Base-by-base conservation (phyloP, 1,139 yeast species). In the Suhomyces anneliseae region DNA sequence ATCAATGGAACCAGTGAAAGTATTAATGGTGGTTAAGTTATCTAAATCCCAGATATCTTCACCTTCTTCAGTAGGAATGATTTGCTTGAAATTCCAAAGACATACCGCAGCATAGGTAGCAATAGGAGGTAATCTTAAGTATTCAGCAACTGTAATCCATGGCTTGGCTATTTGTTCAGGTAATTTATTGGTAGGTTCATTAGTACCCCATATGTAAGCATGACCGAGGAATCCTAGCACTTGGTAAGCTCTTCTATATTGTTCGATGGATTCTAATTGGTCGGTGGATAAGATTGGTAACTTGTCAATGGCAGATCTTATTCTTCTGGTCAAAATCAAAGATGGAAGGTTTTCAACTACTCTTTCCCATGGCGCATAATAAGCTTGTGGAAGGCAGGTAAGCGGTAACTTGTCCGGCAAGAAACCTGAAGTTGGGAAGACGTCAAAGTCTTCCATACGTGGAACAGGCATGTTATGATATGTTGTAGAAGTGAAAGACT, bases 1-100 rank as follows among this genome's bases (percentile, higher is more conserved):
- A 64, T 92, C 97, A 39, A 85, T 81, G 3, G 92, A 81, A 0
- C 97, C 98, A 0, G 98, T 90, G 62, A 85, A 92, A 0, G 97
- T 90, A 62, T 81, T 82, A 48, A 88, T 79, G 1, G 96, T 86
- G 45, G 93, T 86, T 48, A 92, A 71, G 58, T 87, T 85, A 50
- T 85, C 85, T 45, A 88, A 75, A 48, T 74, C 79, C 66, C 75
- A 70, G 31, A 68, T 57, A 34, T 71, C 60, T 15, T 66, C 70
- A 2, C 62, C 68, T 11, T 62, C 66, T 5, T 62, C 66, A 7
- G 67, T 58, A 0, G 87, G 85, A 10, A 85, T 62, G 29, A 87
- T 81, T 43, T 81, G 79, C 54, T 78, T 80, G 72, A 82, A 90
- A 62, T 92, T 92, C 97, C 97, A 92, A 43, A 92, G 78, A 54